A percentile compares a stretch with the other conserved stretches of the same genome.
These are phyloP conservation scores for Fusarium kyushuense DNA, from an alignment of 2,329 filamentous ascomycete genomes.

Conservation along the genomic window DNA sequence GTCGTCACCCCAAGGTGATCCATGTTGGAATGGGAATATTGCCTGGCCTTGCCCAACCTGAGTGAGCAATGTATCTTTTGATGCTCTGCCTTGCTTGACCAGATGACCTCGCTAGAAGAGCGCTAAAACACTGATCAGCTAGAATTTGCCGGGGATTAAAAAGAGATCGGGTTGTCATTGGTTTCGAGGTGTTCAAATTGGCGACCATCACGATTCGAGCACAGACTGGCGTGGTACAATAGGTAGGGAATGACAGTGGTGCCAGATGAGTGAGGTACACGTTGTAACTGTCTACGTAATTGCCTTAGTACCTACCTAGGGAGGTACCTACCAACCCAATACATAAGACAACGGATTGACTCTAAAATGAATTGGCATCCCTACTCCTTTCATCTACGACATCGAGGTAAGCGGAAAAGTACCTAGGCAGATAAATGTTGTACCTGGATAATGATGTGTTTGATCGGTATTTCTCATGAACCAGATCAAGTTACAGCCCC, in stretches of 20 bases:
- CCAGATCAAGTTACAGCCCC: background rate
- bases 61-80: constrained; percentile 12
- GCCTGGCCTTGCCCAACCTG: constrained; percentile 11
- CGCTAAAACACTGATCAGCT: constrained; percentile 38
- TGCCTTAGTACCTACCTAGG: too few species aligned
- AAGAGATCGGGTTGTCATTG: constrained; percentile 29
- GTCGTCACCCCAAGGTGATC: constrained; percentile 13
- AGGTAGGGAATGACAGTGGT: constrained; percentile 21
- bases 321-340: background rate
- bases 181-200: constrained; percentile 21
- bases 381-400: background rate
- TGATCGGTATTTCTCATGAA: background rate
- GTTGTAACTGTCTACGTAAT: constrained; percentile 29
- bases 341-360: constrained; percentile 1
- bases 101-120: constrained; percentile 36
- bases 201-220: constrained; percentile 29
- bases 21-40: constrained; percentile 19
- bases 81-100: constrained; percentile 30
- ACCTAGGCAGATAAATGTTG: background rate
- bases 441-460: background rate
- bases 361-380: background rate
- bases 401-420: too few species aligned
- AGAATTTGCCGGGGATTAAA: constrained; percentile 40
- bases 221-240: constrained; percentile 34
- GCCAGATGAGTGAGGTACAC: constrained; percentile 29